Percentiles rank a stretch among this genome's conserved stretches.
phyloP scores from a whole-genome alignment of 169 alveolate species.

The Plasmodium billcollinsi region DNA sequence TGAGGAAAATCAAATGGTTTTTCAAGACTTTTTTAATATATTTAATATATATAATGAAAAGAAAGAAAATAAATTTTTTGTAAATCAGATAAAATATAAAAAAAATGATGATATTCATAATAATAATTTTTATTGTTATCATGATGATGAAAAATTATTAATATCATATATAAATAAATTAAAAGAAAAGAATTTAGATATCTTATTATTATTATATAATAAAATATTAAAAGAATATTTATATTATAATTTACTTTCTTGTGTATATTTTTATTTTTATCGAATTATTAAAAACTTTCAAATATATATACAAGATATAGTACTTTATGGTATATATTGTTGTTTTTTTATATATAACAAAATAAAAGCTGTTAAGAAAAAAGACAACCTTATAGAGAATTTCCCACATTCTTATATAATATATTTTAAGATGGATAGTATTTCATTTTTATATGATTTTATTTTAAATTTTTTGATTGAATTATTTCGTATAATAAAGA shows the following conservation, averaged over 20 bases:
- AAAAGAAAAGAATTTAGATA: no score
- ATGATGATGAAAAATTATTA: neutral
- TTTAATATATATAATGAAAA: slow-evolving; percentile 27
- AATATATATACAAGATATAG: slow-evolving; percentile 35
- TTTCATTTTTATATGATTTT: slow-evolving; percentile 29
- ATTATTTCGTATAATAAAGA: slow-evolving; percentile 27
- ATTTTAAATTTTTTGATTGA: slow-evolving; percentile 51
- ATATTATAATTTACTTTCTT: slow-evolving; percentile 61
- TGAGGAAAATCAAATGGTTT: neutral
- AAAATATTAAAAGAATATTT: slow-evolving; percentile 45
- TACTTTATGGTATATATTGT: slow-evolving; percentile 45
- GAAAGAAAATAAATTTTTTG: slow-evolving; percentile 4
- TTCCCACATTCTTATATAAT: slow-evolving; percentile 18
- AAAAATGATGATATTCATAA: neutral
- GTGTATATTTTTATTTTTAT: slow-evolving; percentile 60
- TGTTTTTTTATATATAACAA: slow-evolving; percentile 57
- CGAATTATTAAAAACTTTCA: slow-evolving; percentile 53
- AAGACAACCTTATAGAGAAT: slow-evolving; percentile 15
- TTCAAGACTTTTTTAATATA: slow-evolving; percentile 6
- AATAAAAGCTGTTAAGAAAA: slow-evolving; percentile 46
- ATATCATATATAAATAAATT: no score
- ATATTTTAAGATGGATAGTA: slow-evolving; percentile 24
- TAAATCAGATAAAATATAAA: slow-evolving; percentile 14
- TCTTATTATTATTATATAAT: slow-evolving; percentile 15
- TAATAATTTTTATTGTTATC: no score